Conservation (phyloP, 345 rosid genomes). For the Litchi chinensis region DNA sequence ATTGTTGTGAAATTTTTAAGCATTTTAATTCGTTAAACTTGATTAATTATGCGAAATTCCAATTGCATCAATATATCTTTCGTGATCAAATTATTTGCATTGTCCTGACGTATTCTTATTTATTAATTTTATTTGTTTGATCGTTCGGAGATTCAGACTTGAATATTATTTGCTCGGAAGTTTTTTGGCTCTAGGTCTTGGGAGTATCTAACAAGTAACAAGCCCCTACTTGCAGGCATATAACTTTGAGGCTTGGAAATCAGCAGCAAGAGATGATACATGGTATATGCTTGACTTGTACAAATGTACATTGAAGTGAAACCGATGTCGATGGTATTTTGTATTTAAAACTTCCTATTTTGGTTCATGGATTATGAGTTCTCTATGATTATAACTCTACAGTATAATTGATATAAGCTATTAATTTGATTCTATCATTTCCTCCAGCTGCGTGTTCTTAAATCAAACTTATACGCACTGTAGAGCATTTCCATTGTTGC, state of each 20-base stretch:
- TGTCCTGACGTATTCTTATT: too few relatives aligned
- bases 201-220: neutral
- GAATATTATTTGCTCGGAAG: neutral
- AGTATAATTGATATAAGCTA: too few relatives aligned
- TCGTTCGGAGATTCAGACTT: neutral
- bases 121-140: too few relatives aligned
- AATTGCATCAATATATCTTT: neutral
- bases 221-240: too few relatives aligned
- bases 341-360: neutral
- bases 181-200: neutral
- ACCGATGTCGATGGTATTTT: neutral
- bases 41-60: neutral
- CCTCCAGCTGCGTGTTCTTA: too few relatives aligned
- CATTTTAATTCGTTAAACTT: too few relatives aligned
- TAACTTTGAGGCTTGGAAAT: neutral
- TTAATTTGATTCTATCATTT: too few relatives aligned
- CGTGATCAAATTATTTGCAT: neutral
- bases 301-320: neutral
- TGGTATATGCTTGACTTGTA: neutral
- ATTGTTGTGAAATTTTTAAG: neutral
- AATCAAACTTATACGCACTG: too few relatives aligned
- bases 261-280: neutral
- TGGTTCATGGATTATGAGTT: too few relatives aligned
- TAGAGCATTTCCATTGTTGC: too few relatives aligned
- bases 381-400: too few relatives aligned